Evolutionary conservation across 768 basidiomycete genomes (phyloP).

Genomic region (Coprinellus aureogranulatus): DNA sequence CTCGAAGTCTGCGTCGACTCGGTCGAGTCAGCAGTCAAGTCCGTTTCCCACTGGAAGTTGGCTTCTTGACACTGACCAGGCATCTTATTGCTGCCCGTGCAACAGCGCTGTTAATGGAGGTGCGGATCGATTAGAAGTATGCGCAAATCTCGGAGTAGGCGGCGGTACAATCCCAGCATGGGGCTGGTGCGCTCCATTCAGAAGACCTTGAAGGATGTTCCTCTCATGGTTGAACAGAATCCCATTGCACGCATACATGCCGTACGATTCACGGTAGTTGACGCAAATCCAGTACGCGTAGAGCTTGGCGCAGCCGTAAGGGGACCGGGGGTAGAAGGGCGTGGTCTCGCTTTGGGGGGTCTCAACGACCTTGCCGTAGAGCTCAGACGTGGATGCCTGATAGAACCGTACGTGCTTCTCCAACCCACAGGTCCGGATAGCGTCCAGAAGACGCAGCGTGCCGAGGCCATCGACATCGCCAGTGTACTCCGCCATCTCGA

Average conservation of each 20-base stretch:
- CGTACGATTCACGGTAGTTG: constrained; percentile 93
- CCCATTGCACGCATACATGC: constrained; percentile 95
- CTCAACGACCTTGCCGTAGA: constrained; percentile 95
- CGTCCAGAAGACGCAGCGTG: constrained; percentile 92
- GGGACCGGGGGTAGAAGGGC: constrained; percentile 97
- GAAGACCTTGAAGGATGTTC: constrained; percentile 44
- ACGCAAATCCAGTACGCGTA: constrained; percentile 90
- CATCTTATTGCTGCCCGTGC: constrained; percentile 6
- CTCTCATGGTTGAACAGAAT: constrained; percentile 94
- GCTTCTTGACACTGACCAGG: background rate
- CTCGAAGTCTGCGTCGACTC: constrained; percentile 28
- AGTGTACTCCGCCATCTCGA: constrained; percentile 99
- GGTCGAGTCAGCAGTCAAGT: constrained; percentile 26
- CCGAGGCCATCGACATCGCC: constrained; percentile 96
- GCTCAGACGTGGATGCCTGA: constrained; percentile 95
- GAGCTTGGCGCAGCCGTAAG: constrained; percentile 94
- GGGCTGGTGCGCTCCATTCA: constrained; percentile 65
- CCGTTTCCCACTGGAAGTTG: constrained; percentile 4
- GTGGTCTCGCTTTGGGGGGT: constrained; percentile 95
- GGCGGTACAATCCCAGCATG: constrained; percentile 84
- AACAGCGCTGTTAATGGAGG: constrained; percentile 67
- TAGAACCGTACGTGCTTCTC: constrained; percentile 94
- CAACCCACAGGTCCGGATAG: constrained; percentile 92
- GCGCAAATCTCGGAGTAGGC: constrained; percentile 64
- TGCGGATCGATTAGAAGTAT: constrained; percentile 76